These are phyloP conservation scores for Mesembryanthemum crystallinum DNA, from an alignment of 148 eudicot genomes.

Conservation along the genomic window DNA sequence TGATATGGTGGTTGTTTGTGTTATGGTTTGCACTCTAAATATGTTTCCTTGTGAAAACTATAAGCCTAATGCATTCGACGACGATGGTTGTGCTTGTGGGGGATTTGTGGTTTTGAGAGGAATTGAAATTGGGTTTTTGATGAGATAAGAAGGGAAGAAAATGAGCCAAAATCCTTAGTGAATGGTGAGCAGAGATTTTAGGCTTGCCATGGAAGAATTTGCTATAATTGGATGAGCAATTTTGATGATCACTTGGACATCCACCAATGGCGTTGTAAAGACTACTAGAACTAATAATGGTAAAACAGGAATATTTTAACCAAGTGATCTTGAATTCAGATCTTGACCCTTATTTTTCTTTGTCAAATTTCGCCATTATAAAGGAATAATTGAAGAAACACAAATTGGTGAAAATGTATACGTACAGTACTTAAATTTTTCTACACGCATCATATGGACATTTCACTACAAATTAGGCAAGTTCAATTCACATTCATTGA, in stretches of 20 bases:
- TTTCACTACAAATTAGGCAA: no score
- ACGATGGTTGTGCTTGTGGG: not conserved
- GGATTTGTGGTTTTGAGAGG: conserved; percentile 1
- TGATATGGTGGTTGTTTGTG: not conserved
- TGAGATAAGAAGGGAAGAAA: not conserved
- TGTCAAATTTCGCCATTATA: no score
- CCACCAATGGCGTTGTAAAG: no score
- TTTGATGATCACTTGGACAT: not conserved
- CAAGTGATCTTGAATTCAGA: no score
- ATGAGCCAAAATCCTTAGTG: not conserved
- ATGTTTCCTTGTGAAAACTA: not conserved
- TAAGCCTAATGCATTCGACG: conserved; percentile 6
- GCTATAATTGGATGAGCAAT: conserved; percentile 8
- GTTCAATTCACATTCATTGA: no score
- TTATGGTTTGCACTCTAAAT: not conserved
- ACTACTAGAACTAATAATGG: no score
- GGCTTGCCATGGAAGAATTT: not conserved
- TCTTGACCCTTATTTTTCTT: no score
- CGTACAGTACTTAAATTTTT: no score
- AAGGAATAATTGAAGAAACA: no score
- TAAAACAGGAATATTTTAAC: no score
- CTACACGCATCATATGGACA: no score
- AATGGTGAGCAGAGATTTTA: conserved; percentile 18
- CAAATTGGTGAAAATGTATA: no score
- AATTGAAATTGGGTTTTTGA: not conserved